A percentile compares a stretch with the other conserved stretches of the same genome.
Conservation (phyloP, 768 basidiomycete species). For the Tulasnella sp. region DNA sequence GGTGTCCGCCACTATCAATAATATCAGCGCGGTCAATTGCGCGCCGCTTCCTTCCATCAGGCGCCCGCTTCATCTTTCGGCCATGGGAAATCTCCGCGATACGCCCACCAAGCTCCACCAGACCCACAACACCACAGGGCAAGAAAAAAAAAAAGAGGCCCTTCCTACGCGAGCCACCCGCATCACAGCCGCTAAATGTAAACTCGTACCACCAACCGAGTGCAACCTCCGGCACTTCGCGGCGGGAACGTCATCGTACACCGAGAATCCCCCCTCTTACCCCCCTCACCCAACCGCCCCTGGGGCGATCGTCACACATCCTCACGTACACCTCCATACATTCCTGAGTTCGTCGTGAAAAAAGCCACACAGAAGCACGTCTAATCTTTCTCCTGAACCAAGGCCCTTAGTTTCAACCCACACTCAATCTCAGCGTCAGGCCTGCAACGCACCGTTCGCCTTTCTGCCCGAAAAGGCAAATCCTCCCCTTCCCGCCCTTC, state of each 20-base stretch:
- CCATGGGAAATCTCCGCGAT: neutral
- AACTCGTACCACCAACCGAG: neutral
- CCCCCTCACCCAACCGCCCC: neutral
- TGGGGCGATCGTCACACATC: neutral
- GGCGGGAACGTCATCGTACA: neutral
- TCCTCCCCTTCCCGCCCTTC: slow-evolving; percentile 5
- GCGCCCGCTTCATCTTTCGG: slow-evolving; percentile 9
- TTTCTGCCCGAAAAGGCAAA: slow-evolving; percentile 2
- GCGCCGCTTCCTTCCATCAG: neutral
- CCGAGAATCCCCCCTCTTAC: neutral
- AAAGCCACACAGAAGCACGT: slow-evolving; percentile 7
- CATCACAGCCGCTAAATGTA: neutral
- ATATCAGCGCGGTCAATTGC: neutral
- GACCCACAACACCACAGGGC: neutral
- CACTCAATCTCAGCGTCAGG: neutral
- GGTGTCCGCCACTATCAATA: neutral
- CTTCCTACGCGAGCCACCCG: neutral
- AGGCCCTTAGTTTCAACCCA: neutral
- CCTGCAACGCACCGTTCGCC: neutral
- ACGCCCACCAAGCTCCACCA: neutral
- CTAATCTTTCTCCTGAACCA: neutral
- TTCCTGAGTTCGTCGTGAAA: neutral
- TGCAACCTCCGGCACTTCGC: neutral
- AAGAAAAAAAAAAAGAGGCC: neutral
- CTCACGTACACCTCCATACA: neutral